These are phyloP conservation scores for Cyberlindnera xylosilytica DNA, from an alignment of 805 yeast genomes.

Conservation along the genomic window DNA sequence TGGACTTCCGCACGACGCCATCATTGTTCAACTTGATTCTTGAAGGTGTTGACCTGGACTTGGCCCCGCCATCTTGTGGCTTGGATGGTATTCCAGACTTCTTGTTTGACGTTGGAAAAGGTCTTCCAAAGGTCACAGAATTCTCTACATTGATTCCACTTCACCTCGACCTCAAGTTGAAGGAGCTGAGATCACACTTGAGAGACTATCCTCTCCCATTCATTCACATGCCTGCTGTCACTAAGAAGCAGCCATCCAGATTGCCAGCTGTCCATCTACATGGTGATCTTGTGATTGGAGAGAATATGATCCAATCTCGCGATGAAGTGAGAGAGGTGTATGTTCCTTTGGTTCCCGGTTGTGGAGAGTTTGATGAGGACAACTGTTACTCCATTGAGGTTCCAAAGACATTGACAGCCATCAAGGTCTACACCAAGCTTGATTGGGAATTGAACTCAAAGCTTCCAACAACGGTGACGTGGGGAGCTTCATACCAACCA, in stretches of 20 bases:
- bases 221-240: slow-evolving; percentile 60
- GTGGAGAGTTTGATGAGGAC: slow-evolving; percentile 35
- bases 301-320: slow-evolving; percentile 49
- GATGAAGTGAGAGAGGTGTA: slow-evolving; percentile 56
- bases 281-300: slow-evolving; percentile 71
- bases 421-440: slow-evolving; percentile 67
- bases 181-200: slow-evolving; percentile 66
- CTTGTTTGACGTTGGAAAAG: slow-evolving; percentile 73
- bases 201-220: slow-evolving; percentile 88
- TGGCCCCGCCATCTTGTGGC: slow-evolving; percentile 52
- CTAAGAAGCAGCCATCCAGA: slow-evolving; percentile 25
- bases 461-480: slow-evolving; percentile 62
- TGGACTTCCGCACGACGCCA: slow-evolving; percentile 46
- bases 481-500: slow-evolving; percentile 86
- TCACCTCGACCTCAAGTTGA: slow-evolving; percentile 49
- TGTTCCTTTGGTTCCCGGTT: slow-evolving; percentile 59
- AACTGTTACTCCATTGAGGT: slow-evolving; percentile 55
- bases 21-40: slow-evolving; percentile 51
- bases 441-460: slow-evolving; percentile 51
- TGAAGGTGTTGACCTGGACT: slow-evolving; percentile 43
- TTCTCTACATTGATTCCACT: slow-evolving; percentile 71
- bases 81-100: slow-evolving; percentile 54
- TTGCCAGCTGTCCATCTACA: slow-evolving; percentile 35
- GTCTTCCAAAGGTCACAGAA: slow-evolving; percentile 66
- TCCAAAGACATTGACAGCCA: slow-evolving; percentile 72